Evolutionary conservation across 257 asterid genomes (phyloP).

Genomic region (Galeopsis tetrahit): DNA sequence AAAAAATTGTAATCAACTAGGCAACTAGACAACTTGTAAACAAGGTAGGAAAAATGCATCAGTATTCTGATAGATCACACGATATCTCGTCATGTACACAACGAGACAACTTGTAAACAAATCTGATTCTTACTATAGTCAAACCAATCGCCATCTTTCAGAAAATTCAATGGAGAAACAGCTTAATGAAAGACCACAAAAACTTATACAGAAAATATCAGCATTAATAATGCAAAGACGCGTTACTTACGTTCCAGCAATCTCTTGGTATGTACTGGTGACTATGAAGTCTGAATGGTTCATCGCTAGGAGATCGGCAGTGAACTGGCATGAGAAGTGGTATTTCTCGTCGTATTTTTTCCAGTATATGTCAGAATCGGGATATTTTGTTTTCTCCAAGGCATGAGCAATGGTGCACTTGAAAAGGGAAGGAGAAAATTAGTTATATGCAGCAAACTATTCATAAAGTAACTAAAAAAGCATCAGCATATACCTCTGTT

Average conservation of each 20-base stretch:
- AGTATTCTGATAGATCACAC: background rate
- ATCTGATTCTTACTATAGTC: background rate
- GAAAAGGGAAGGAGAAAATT: background rate
- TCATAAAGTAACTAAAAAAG: constrained; percentile 13
- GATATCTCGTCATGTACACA: background rate
- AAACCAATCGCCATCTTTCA: background rate
- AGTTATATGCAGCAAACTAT: constrained; percentile 11
- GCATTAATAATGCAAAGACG: constrained; percentile 8
- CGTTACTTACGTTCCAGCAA: constrained; percentile 92
- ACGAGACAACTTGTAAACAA: background rate
- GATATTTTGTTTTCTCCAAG: constrained; percentile 97
- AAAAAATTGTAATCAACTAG: background rate
- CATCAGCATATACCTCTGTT: constrained; percentile 66
- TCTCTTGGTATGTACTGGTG: constrained; percentile 98
- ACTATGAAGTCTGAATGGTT: constrained; percentile 91
- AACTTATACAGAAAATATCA: background rate
- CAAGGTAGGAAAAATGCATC: background rate
- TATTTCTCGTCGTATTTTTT: constrained; percentile 83
- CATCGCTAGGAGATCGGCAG: constrained; percentile 97
- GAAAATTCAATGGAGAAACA: background rate
- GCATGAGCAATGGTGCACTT: constrained; percentile 99
- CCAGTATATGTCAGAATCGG: constrained; percentile 98
- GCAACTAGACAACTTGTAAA: too few species aligned
- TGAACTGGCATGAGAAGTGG: constrained; percentile 96
- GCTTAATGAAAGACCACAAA: background rate